Percentiles rank a stretch among this genome's conserved stretches.
These are phyloP conservation scores for Straminergon stramineum DNA, from an alignment of 225 moss, liverwort and hornwort genomes.

Conservation along the genomic window DNA sequence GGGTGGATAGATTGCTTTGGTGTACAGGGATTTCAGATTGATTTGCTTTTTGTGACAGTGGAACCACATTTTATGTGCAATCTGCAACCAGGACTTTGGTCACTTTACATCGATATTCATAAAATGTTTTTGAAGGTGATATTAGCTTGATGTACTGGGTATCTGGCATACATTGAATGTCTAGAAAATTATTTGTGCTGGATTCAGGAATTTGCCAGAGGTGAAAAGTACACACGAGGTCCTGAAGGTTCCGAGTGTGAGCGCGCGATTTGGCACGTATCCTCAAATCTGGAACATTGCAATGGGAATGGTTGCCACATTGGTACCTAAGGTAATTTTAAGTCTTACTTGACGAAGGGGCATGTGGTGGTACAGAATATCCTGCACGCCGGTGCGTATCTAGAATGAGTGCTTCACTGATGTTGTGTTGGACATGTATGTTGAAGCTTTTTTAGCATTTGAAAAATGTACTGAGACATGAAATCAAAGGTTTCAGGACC, in stretches of 20 bases:
- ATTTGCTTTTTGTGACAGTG: neutral
- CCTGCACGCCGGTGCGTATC: neutral
- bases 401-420: neutral
- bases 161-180: neutral
- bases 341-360: neutral
- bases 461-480: neutral
- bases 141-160: neutral
- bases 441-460: neutral
- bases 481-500: neutral
- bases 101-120: neutral
- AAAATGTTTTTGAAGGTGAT: neutral
- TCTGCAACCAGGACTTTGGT: neutral
- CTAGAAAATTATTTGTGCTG: neutral
- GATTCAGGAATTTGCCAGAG: conserved; percentile 62
- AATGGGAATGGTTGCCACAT: conserved; percentile 61
- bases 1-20: neutral
- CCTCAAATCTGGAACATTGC: conserved; percentile 87
- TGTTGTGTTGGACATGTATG: neutral
- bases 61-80: neutral
- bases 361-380: neutral
- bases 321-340: conserved; percentile 34
- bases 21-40: neutral
- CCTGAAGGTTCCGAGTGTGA: conserved; percentile 67
- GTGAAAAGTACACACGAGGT: conserved; percentile 56
- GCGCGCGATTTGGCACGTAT: conserved; percentile 79